Percentiles rank a stretch among this genome's conserved stretches.
These are phyloP conservation scores for Sergeia podlipaevii DNA, from an alignment of 208 protist species.

Conservation along the genomic window DNA sequence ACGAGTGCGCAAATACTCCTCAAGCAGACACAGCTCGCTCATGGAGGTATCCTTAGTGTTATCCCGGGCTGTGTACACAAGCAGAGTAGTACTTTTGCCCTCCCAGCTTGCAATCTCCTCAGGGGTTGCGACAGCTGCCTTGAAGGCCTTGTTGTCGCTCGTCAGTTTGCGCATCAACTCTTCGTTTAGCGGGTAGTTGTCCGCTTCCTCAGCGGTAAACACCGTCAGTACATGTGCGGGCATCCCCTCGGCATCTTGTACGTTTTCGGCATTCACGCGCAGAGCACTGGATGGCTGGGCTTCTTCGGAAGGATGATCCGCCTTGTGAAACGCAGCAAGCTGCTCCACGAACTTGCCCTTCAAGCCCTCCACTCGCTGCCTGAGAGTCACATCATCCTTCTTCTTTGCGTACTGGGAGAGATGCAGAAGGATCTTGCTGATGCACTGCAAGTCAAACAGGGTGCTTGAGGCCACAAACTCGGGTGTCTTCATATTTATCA, in stretches of 20 bases:
- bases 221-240: constrained; percentile 13
- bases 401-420: constrained; percentile 9
- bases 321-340: constrained; percentile 18
- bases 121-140: background rate
- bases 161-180: constrained; percentile 12
- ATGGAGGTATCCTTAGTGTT: constrained; percentile 13
- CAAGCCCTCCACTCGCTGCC: constrained; percentile 13
- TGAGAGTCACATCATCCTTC: background rate
- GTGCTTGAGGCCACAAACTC: constrained; percentile 20
- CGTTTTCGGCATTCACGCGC: constrained; percentile 12
- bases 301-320: constrained; percentile 12
- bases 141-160: constrained; percentile 7
- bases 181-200: constrained; percentile 6
- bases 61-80: constrained; percentile 9
- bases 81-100: constrained; percentile 20
- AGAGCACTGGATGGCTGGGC: constrained; percentile 6
- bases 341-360: constrained; percentile 23
- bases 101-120: constrained; percentile 18
- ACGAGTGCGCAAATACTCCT: constrained; percentile 28
- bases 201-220: constrained; percentile 12
- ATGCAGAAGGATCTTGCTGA: constrained; percentile 39
- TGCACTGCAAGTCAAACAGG: constrained; percentile 37
- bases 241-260: background rate
- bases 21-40: constrained; percentile 27
- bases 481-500: constrained; percentile 1